A percentile compares a stretch with the other conserved stretches of the same genome.
phyloP scores from a whole-genome alignment of 164 flowering plant species.

The Berberis vulgaris region DNA sequence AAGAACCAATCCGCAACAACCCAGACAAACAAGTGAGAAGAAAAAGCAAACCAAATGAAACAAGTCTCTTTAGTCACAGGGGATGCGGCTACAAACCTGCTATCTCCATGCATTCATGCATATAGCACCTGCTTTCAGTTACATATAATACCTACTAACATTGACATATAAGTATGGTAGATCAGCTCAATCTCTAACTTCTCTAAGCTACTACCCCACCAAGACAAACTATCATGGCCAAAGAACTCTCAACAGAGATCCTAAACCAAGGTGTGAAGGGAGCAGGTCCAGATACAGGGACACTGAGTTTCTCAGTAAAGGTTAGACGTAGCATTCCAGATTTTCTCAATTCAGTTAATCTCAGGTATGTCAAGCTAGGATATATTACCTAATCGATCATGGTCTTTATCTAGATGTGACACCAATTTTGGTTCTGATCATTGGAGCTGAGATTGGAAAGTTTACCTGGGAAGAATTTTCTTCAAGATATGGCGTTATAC shows the following conservation, averaged over 20 bases:
- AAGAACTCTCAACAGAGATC: conserved; percentile 40
- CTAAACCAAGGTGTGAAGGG: conserved; percentile 31
- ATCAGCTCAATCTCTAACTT: background rate
- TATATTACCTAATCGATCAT: conserved; percentile 40
- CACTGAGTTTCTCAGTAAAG: conserved; percentile 39
- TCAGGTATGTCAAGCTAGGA: conserved; percentile 63
- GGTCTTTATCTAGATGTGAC: conserved; percentile 20
- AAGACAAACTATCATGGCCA: conserved; percentile 13
- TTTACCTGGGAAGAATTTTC: conserved; percentile 20
- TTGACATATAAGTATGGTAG: too few relatives aligned
- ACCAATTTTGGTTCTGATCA: conserved; percentile 21
- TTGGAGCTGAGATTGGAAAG: conserved; percentile 24
- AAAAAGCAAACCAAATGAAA: background rate
- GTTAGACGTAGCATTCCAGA: conserved; percentile 47
- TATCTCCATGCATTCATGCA: conserved; percentile 22
- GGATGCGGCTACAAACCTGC: conserved; percentile 20
- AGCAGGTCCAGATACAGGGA: conserved; percentile 44
- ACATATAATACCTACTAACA: background rate
- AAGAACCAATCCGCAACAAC: too few relatives aligned
- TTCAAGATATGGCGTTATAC: conserved; percentile 7
- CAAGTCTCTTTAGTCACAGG: background rate
- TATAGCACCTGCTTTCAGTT: conserved; percentile 17
- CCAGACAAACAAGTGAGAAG: too few relatives aligned
- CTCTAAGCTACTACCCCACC: background rate
- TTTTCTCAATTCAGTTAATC: conserved; percentile 46